phyloP scores from a whole-genome alignment of 2,329 filamentous ascomycete species.

The Neopestalotiopsis rosae region DNA sequence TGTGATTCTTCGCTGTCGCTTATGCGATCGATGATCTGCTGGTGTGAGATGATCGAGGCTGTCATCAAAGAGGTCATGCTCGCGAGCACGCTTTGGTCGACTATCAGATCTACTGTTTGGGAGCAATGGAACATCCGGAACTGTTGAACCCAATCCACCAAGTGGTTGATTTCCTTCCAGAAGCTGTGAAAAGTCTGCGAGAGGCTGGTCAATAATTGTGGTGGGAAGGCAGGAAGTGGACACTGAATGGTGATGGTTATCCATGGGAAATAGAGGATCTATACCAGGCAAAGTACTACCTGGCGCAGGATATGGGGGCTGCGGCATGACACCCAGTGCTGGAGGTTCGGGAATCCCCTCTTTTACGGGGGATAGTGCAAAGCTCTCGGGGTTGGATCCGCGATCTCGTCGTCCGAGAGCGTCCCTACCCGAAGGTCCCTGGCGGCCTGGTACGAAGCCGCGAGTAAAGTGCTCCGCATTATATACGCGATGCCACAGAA shows the following conservation, averaged over 20 bases:
- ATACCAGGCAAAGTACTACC: background rate
- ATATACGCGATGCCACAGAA: background rate
- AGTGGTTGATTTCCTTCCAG: background rate
- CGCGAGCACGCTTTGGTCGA: background rate
- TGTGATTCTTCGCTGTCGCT: background rate
- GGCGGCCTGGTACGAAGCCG: background rate
- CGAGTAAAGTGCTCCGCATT: background rate
- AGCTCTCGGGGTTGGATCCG: background rate
- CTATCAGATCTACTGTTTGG: background rate
- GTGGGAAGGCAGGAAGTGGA: background rate
- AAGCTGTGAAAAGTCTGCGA: background rate
- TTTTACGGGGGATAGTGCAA: background rate
- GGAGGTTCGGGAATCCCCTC: background rate
- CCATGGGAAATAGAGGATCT: background rate
- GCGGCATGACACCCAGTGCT: background rate
- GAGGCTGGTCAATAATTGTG: background rate
- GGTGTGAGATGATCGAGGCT: background rate
- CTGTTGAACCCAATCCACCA: background rate
- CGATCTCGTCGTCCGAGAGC: background rate
- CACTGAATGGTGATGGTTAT: background rate
- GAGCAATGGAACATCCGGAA: background rate
- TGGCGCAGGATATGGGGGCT: background rate
- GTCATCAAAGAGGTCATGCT: background rate
- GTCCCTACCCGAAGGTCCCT: background rate
- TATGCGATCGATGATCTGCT: background rate